phyloP scores from a whole-genome alignment of 1,139 yeast genomes.

The Sugiyamaella japonica region DNA sequence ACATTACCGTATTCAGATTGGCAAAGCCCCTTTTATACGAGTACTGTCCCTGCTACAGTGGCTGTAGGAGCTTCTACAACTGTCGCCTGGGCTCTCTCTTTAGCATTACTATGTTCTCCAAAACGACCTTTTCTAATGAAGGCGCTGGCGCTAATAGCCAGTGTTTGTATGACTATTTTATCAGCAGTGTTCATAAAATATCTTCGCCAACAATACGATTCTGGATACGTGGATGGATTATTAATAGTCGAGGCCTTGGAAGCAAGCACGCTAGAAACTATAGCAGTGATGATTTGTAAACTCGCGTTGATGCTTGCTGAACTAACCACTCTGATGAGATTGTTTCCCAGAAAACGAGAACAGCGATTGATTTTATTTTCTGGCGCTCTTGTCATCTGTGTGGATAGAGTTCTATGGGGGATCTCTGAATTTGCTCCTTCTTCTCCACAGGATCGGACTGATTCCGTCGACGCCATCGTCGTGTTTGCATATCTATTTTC shows the following conservation, averaged over 20 bases:
- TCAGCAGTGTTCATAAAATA: constrained; percentile 25
- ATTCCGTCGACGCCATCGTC: constrained; percentile 43
- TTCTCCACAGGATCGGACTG: constrained; percentile 42
- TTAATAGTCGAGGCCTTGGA: constrained; percentile 18
- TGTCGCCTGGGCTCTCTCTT: constrained; percentile 32
- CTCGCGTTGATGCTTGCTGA: constrained; percentile 57
- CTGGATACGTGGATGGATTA: constrained; percentile 29
- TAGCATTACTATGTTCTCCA: constrained; percentile 30
- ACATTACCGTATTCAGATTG: constrained; percentile 18
- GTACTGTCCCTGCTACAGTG: constrained; percentile 31
- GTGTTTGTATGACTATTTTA: constrained; percentile 31
- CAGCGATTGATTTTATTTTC: constrained; percentile 58
- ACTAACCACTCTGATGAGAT: constrained; percentile 65
- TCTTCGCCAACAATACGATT: constrained; percentile 26
- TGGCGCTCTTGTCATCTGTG: constrained; percentile 55
- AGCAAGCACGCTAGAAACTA: constrained; percentile 17
- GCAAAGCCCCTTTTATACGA: constrained; percentile 32
- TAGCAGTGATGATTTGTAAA: constrained; percentile 23
- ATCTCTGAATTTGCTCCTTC: constrained; percentile 53
- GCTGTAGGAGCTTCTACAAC: constrained; percentile 33
- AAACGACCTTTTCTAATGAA: constrained; percentile 33
- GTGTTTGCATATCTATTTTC: constrained; percentile 71
- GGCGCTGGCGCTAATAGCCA: constrained; percentile 28
- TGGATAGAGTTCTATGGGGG: constrained; percentile 68
- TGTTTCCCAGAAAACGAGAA: constrained; percentile 66